phyloP scores from a whole-genome alignment of 2,329 filamentous ascomycete species.

The Alternaria viburni region DNA sequence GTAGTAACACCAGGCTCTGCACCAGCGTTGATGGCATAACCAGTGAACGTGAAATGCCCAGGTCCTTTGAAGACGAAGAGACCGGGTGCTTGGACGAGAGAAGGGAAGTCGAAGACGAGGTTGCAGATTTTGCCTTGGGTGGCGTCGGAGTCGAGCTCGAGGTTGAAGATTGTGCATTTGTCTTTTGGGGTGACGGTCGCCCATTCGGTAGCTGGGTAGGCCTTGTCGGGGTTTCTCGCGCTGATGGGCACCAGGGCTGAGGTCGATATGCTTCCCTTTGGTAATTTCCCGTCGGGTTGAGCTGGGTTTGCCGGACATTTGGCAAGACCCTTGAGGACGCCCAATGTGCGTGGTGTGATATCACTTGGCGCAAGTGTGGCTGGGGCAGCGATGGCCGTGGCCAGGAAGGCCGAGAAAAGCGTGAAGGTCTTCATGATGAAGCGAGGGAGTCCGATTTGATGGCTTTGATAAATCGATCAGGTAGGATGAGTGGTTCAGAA shows the following conservation, averaged over 20 bases:
- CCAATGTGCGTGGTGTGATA: constrained; percentile 7
- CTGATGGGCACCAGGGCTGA: constrained; percentile 31
- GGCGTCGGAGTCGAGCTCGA: constrained; percentile 25
- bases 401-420: constrained; percentile 44
- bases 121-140: constrained; percentile 37
- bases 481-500: background rate
- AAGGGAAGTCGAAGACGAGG: constrained; percentile 39
- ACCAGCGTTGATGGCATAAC: constrained; percentile 29
- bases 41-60: constrained; percentile 33
- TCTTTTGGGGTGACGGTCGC: constrained; percentile 34
- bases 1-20: constrained; percentile 27
- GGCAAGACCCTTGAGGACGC: constrained; percentile 17
- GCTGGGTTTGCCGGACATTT: constrained; percentile 22
- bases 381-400: constrained; percentile 47
- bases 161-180: constrained; percentile 41
- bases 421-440: constrained; percentile 36
- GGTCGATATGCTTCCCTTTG: constrained; percentile 23
- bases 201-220: constrained; percentile 22
- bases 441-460: background rate
- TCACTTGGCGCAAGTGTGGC: constrained; percentile 29
- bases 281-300: constrained; percentile 33
- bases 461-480: background rate
- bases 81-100: constrained; percentile 17
- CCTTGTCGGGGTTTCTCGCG: constrained; percentile 22
- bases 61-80: constrained; percentile 37